Base-by-base conservation (phyloP, 345 rosid species). In the Mercurialis annua region DNA sequence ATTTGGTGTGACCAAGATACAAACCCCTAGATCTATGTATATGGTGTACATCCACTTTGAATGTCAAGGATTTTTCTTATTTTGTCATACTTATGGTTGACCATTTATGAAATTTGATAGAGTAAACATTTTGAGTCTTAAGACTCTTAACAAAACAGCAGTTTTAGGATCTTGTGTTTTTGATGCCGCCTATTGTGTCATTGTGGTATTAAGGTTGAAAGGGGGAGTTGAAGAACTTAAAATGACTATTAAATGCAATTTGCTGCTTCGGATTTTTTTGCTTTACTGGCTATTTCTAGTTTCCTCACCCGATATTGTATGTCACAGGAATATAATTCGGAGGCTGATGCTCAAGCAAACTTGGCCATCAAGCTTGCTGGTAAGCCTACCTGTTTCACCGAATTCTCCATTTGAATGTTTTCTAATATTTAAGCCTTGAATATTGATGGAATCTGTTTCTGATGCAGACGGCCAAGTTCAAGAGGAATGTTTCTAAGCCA, bases 301-400 rank as follows among this genome's bases (percentile, higher is more conserved):
- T 9, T 20, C 17, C 51, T 40, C n/a, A 66, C 71, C 31, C 9
- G 21, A 21, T 29, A 2, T 10, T 23, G 15, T 14, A 21, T 47
- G 48, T 68, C 1, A 12, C 62, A 93, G 98, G 78, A 70, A 26
- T 62, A 67, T 46, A 93, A 93, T 67, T 71, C 84, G 0, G 92
- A 84, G 9, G 98, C 98, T 6, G 98, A 93, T 77, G 89, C 85
- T 73, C 89, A 84, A 65, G 98, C 98, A 20, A 93, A 86, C 78
- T 72, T 88, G 71, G 98, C 92, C 33, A 57, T 70, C 70, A 2
- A 61, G 5, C 98, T 93, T 58, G 77, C 81, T 29, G 90, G 98
- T 93, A 78, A 86, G 90, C 11, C 14, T 38, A 21, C 62, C 56
- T 0, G 23, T 70, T 42, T 62, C 34, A 26, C 49, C 58, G 10